Evolutionary conservation across 176 grass and related monocot genomes (phyloP).

Genomic region (Oryza glumipatula): DNA sequence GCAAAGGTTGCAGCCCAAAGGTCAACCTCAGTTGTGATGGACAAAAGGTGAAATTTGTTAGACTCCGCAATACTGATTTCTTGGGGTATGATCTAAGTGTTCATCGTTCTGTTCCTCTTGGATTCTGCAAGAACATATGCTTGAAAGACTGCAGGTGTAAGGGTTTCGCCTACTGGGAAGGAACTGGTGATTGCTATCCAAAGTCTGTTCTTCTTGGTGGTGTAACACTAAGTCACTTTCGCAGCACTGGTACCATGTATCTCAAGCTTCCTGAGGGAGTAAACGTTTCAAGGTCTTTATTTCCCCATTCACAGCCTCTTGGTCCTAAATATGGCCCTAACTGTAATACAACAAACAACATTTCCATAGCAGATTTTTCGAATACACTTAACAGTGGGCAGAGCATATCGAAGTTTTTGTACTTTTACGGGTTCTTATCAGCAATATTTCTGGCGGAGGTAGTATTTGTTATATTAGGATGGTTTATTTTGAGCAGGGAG

Average conservation of each 20-base stretch:
- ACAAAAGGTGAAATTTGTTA: slow-evolving; percentile 35
- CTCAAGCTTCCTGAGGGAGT: slow-evolving; percentile 37
- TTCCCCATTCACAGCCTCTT: slow-evolving; percentile 34
- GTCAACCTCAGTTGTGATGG: slow-evolving; percentile 25
- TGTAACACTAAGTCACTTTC: neutral
- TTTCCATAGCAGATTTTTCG: slow-evolving; percentile 20
- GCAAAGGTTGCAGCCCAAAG: slow-evolving; percentile 54
- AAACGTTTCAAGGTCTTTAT: slow-evolving; percentile 15
- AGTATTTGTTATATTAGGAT: slow-evolving; percentile 33
- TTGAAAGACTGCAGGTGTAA: slow-evolving; percentile 37
- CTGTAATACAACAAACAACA: slow-evolving; percentile 6
- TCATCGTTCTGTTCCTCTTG: slow-evolving; percentile 2
- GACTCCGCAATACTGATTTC: slow-evolving; percentile 42
- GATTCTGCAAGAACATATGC: slow-evolving; percentile 29
- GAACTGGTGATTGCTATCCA: slow-evolving; percentile 44
- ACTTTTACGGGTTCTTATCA: too few species aligned
- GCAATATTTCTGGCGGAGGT: slow-evolving; percentile 37
- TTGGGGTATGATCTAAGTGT: slow-evolving; percentile 15
- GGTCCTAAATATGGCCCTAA: slow-evolving; percentile 31
- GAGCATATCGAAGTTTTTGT: neutral
- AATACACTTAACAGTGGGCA: slow-evolving; percentile 3
- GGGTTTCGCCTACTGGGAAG: slow-evolving; percentile 47
- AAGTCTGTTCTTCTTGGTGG: slow-evolving; percentile 39
- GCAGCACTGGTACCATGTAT: slow-evolving; percentile 38
- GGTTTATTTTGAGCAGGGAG: slow-evolving; percentile 41